Conservation (phyloP, 2,329 filamentous ascomycete genomes). For the Hansfordia pulvinata region DNA sequence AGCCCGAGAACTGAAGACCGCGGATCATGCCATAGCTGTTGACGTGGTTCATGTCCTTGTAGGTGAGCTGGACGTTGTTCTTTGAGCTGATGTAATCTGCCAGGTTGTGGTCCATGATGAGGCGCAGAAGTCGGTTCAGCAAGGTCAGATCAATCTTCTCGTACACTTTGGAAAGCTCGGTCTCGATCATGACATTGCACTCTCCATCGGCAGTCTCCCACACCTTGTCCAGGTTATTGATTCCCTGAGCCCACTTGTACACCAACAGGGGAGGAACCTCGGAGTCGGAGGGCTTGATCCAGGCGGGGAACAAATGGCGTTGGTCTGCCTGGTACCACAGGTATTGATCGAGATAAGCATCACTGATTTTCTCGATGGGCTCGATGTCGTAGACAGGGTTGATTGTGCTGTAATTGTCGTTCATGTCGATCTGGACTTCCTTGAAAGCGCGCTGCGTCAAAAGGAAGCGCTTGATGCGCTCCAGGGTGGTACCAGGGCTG, state of each 20-base stretch:
- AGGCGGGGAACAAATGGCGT: constrained; percentile 88
- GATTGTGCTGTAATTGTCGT: constrained; percentile 98
- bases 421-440: constrained; percentile 99
- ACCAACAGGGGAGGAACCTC: constrained; percentile 89
- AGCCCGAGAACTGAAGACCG: constrained; percentile 92
- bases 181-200: constrained; percentile 98
- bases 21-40: constrained; percentile 98
- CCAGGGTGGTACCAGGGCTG: constrained; percentile 87
- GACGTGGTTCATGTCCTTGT: constrained; percentile 99
- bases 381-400: constrained; percentile 99
- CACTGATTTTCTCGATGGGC: constrained; percentile 98
- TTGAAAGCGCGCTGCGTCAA: constrained; percentile 97
- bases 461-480: constrained; percentile 93
- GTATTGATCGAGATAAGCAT: constrained; percentile 96
- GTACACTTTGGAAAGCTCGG: constrained; percentile 96
- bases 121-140: constrained; percentile 77
- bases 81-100: constrained; percentile 98
- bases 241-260: constrained; percentile 99
- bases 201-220: constrained; percentile 92
- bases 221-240: constrained; percentile 92
- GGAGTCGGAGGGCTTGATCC: constrained; percentile 98
- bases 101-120: constrained; percentile 99
- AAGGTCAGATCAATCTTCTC: constrained; percentile 98
- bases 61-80: constrained; percentile 97
- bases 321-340: constrained; percentile 99